A percentile compares a stretch with the other conserved stretches of the same genome.
phyloP scores from a whole-genome alignment of 2,329 filamentous ascomycete species.

The Aspergillus unguis region DNA sequence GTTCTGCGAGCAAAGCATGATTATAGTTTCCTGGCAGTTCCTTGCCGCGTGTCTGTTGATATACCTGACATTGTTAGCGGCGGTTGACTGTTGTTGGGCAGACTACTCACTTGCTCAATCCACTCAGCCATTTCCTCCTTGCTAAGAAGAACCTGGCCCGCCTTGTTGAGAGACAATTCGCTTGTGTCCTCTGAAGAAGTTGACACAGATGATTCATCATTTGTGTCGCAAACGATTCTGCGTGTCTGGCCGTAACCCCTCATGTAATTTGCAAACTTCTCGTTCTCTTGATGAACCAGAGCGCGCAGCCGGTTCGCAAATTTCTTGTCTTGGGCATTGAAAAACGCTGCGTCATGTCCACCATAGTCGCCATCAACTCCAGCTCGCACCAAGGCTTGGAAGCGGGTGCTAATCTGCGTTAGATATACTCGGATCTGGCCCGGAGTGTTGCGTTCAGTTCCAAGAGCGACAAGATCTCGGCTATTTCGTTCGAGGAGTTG shows the following conservation, averaged over 20 bases:
- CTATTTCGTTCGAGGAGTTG: constrained; percentile 11
- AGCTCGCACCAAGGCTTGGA: constrained; percentile 18
- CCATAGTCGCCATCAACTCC: constrained; percentile 24
- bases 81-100: background rate
- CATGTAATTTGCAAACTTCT: constrained; percentile 20
- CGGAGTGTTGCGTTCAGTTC: constrained; percentile 11
- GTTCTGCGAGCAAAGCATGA: constrained; percentile 20
- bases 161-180: background rate
- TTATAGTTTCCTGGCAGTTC: constrained; percentile 32
- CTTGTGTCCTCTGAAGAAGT: background rate
- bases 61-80: constrained; percentile 19
- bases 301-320: constrained; percentile 17
- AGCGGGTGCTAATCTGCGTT: constrained; percentile 19
- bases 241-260: constrained; percentile 17
- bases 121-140: constrained; percentile 17
- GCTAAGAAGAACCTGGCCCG: constrained; percentile 13
- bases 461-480: constrained; percentile 16
- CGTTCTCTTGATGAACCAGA: constrained; percentile 19
- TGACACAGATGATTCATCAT: background rate
- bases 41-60: constrained; percentile 22
- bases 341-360: constrained; percentile 15
- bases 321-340: background rate
- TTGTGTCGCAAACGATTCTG: background rate
- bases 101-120: constrained; percentile 18
- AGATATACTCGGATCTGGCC: constrained; percentile 21